Conservation (phyloP, 371 early-diverging fungal species). For the Mortierella sp. region DNA sequence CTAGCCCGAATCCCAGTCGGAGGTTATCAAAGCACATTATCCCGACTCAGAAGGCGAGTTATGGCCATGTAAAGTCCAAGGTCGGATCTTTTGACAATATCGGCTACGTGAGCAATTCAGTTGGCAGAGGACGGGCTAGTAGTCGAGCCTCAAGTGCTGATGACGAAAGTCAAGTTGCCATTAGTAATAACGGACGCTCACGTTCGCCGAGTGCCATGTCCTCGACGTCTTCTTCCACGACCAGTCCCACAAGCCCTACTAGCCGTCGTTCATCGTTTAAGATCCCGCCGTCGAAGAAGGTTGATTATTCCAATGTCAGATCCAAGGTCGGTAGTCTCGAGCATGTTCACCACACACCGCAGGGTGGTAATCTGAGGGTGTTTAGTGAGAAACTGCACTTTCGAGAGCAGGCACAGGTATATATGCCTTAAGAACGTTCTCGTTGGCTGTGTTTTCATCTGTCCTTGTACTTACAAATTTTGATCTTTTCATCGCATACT, state of each 20-base stretch:
- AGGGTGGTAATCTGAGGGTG: conserved; percentile 46
- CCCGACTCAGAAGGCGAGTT: conserved; percentile 34
- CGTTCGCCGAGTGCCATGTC: conserved; percentile 29
- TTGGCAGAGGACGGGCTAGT: conserved; percentile 15
- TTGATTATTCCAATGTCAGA: conserved; percentile 37
- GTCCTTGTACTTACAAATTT: not conserved
- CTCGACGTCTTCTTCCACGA: conserved; percentile 28
- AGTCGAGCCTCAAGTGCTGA: conserved; percentile 26
- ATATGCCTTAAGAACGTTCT: not conserved
- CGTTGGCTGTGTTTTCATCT: not conserved
- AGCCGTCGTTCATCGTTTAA: conserved; percentile 31
- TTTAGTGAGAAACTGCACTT: conserved; percentile 48
- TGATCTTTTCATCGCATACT: too few relatives aligned
- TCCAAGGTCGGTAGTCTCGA: conserved; percentile 51
- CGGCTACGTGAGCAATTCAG: conserved; percentile 1
- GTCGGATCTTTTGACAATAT: conserved; percentile 48
- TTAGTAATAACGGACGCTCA: conserved; percentile 23
- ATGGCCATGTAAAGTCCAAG: conserved; percentile 39
- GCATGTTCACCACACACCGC: conserved; percentile 24
- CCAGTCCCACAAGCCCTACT: conserved; percentile 14
- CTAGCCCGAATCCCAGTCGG: conserved; percentile 26
- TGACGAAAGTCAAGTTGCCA: conserved; percentile 1
- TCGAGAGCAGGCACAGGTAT: conserved; percentile 47
- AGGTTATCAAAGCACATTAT: conserved; percentile 22
- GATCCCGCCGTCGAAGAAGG: conserved; percentile 45